Evolutionary conservation across 306 rosid species (phyloP).

Genomic region (Echinosophora koreensis): DNA sequence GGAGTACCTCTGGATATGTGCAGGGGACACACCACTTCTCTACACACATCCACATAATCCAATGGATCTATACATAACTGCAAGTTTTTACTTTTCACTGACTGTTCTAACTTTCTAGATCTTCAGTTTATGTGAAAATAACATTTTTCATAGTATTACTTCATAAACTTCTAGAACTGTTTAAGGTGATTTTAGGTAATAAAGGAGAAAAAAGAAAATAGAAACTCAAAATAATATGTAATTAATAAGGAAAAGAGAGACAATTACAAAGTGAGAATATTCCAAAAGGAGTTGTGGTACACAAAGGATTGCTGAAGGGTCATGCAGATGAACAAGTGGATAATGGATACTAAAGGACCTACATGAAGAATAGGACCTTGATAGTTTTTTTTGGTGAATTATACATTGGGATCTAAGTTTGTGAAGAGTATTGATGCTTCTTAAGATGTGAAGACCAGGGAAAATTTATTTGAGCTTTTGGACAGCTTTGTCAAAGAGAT

Average conservation of each 20-base stretch:
- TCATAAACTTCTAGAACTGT: neutral
- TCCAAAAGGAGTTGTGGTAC: too few species aligned
- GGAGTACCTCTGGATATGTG: constrained; percentile 7
- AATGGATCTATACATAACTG: neutral
- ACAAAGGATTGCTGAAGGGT: too few species aligned
- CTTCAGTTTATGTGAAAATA: neutral
- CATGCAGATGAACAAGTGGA: too few species aligned
- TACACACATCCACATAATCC: constrained; percentile 16
- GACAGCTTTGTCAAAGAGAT: too few species aligned
- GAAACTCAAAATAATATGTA: neutral
- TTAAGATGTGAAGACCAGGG: too few species aligned
- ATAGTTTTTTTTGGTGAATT: too few species aligned
- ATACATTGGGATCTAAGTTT: too few species aligned
- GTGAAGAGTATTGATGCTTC: too few species aligned
- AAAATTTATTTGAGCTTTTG: too few species aligned
- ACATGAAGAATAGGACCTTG: too few species aligned
- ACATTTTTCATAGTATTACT: neutral
- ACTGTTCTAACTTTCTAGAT: neutral
- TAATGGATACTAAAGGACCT: too few species aligned
- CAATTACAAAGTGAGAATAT: neutral
- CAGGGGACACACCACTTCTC: constrained; percentile 9
- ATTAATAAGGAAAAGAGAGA: neutral
- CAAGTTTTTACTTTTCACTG: neutral
- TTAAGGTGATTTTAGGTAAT: neutral
- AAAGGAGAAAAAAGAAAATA: neutral